A percentile compares a stretch with the other conserved stretches of the same genome.
Evolutionary conservation across 495 filamentous ascomycete species (phyloP).

Genomic region (Amorphotheca resinae): DNA sequence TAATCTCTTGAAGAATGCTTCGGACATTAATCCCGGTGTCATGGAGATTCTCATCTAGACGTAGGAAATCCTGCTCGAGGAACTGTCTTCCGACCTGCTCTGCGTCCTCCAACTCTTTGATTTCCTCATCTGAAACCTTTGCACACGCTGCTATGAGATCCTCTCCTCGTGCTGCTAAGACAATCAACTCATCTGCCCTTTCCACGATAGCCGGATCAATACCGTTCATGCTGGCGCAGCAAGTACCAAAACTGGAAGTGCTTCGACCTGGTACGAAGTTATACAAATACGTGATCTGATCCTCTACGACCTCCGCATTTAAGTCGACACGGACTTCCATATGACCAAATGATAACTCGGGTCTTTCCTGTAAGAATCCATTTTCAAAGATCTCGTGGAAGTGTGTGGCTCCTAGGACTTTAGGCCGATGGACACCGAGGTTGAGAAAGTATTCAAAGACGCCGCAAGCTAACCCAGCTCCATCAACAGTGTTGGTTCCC

Average conservation of each 20-base stretch:
- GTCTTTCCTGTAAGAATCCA: conserved; percentile 46
- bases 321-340: conserved; percentile 76
- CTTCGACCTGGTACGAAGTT: conserved; percentile 59
- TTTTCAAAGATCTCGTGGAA: conserved; percentile 90
- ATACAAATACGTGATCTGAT: conserved; percentile 84
- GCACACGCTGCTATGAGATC: conserved; percentile 58
- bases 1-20: conserved; percentile 15
- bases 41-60: conserved; percentile 2
- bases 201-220: conserved; percentile 58
- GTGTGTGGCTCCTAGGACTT: conserved; percentile 80
- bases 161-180: conserved; percentile 57
- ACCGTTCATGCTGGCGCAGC: conserved; percentile 76
- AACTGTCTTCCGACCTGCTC: conserved; percentile 27
- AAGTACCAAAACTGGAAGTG: conserved; percentile 70
- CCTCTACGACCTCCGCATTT: conserved; percentile 41
- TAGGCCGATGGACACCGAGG: conserved; percentile 50
- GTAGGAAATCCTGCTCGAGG: conserved; percentile 19
- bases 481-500: conserved; percentile 72
- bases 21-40: conserved; percentile 7
- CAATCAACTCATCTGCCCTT: conserved; percentile 63
- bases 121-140: conserved; percentile 44
- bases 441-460: conserved; percentile 65
- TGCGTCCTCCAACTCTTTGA: conserved; percentile 43
- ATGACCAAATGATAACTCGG: conserved; percentile 57
- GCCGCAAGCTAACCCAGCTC: conserved; percentile 74